These are phyloP conservation scores for Stevia rebaudiana DNA, from an alignment of 140 eudicot genomes.

Conservation along the genomic window DNA sequence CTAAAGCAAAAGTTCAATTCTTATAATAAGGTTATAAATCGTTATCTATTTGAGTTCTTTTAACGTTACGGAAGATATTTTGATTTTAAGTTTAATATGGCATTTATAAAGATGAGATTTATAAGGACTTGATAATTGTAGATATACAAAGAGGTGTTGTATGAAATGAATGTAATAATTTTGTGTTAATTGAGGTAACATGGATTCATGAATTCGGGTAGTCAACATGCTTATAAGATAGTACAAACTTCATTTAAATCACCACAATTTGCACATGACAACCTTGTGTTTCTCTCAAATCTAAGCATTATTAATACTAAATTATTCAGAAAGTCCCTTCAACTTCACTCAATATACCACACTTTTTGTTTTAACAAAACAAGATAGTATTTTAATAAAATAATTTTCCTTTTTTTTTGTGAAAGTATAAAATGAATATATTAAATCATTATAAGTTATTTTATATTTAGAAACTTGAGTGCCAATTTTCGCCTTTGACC, in stretches of 20 bases:
- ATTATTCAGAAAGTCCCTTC: conserved; percentile 27
- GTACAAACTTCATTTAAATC: conserved; percentile 36
- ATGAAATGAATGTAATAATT: conserved; percentile 6
- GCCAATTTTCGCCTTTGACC: too few relatives aligned
- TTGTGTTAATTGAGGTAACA: conserved; percentile 33
- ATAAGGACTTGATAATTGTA: background rate
- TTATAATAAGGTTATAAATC: conserved; percentile 6
- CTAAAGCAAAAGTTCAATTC: conserved; percentile 12
- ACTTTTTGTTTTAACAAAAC: conserved; percentile 21
- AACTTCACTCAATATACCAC: conserved; percentile 33
- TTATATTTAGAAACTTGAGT: too few relatives aligned
- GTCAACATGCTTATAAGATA: conserved; percentile 29
- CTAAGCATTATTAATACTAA: conserved; percentile 34
- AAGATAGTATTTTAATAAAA: conserved; percentile 13
- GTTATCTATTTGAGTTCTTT: background rate
- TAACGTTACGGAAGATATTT: background rate
- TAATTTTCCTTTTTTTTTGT: background rate
- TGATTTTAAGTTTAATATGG: background rate
- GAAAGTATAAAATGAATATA: background rate
- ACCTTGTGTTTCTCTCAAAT: conserved; percentile 26
- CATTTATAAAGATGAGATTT: background rate
- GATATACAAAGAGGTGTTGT: conserved; percentile 13
- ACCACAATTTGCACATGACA: conserved; percentile 37
- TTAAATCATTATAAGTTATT: background rate
- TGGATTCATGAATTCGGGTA: conserved; percentile 25